A percentile compares a stretch with the other conserved stretches of the same genome.
phyloP scores from a whole-genome alignment of 2,329 filamentous ascomycete genomes.

The Zasmidium cellare region DNA sequence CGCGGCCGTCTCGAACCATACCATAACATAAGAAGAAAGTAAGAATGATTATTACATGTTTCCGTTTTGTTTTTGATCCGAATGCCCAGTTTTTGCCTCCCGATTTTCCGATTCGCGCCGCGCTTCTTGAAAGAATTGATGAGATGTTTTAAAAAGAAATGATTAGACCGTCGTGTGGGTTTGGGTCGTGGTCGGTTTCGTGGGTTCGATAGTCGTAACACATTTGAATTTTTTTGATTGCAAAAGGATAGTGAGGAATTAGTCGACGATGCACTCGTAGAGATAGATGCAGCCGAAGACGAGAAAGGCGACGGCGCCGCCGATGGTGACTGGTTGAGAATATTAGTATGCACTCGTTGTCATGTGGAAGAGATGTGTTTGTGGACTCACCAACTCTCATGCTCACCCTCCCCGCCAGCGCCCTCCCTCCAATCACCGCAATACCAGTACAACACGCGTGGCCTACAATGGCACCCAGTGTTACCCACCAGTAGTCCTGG shows the following conservation, averaged over 20 bases:
- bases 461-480: conserved; percentile 79
- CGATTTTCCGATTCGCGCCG: no score
- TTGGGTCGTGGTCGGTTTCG: no score
- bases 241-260: not conserved
- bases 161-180: no score
- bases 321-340: conserved; percentile 71
- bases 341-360: not conserved
- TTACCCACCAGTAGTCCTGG: conserved; percentile 99
- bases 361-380: not conserved
- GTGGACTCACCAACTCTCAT: conserved; percentile 83
- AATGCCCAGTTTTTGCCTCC: no score
- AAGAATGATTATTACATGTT: no score
- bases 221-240: not conserved
- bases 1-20: no score
- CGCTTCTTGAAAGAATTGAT: no score
- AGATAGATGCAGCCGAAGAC: conserved; percentile 91
- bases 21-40: no score
- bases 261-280: conserved; percentile 56
- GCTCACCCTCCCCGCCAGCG: conserved; percentile 90
- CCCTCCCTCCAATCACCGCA: conserved; percentile 87
- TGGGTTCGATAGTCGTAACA: not conserved
- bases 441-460: conserved; percentile 88
- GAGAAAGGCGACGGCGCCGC: conserved; percentile 86
- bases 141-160: no score
- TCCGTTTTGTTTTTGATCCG: no score